Evolutionary conservation across 192 early-diverging fungal species (phyloP), one percentile per base, ranked within the genome.

Genomic region (Backusella westeae): DNA sequence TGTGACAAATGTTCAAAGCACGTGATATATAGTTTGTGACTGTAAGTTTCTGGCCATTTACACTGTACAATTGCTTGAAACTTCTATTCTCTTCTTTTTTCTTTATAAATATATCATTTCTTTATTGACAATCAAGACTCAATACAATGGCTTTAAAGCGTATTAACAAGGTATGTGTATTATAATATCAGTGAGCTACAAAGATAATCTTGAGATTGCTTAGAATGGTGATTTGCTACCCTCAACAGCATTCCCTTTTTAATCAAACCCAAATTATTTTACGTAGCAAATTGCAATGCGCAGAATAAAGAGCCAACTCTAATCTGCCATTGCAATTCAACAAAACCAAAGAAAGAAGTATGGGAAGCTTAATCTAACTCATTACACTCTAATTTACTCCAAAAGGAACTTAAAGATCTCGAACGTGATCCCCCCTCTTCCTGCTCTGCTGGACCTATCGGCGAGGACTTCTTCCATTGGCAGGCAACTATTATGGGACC

Each of bases 401-500:
- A 53, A 75, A 82, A 95, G 93, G 94, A 99, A 88, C 86, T 98
- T 85, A 89, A 88, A 87, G 97, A 99, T 87, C 92, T 99, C 85
- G 94, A 92, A 77, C 91, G 94, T 83, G 97, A 99, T 90, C 97
- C 97, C 68, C 97, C 97, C 77, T 95, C 96, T 19, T 95, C 95
- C 65, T 98, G 97, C 92, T 95, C 93, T 83, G 97, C 97, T 53
- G 97, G 97, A 32, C 97, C 97, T 72, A 89, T 93, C 69, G 95
- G 94, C 42, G 97, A 98, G 29, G 96, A 92, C 82, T 75, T 93
- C 76, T 95, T 95, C 87, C 94, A 96, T 85, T 98, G 96, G 94
- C 94, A 99, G 84, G 97, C 97, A 32, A 98, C 96, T 63, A 98
- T 99, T 75, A 96, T 99, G 92, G 97, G 97, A 53, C 97, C 97